Percentiles rank a stretch among this genome's conserved stretches.
Conservation (phyloP, 140 eudicot species). For the Flaveria floridana region DNA sequence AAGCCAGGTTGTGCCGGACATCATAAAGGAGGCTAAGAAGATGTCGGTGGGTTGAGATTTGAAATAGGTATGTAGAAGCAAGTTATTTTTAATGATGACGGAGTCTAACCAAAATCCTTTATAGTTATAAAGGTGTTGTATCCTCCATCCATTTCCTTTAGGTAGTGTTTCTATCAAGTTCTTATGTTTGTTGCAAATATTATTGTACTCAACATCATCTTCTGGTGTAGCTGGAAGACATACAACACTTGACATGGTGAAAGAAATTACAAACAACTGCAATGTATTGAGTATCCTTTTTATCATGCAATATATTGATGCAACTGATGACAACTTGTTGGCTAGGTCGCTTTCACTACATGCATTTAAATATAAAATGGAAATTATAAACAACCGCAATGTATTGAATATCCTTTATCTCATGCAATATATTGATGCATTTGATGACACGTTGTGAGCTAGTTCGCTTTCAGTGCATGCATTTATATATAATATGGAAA, state of each 20-base stretch:
- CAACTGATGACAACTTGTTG: too few species aligned
- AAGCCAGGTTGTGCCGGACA: slow-evolving; percentile 37
- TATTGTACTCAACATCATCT: neutral
- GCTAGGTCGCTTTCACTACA: too few species aligned
- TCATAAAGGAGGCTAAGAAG: slow-evolving; percentile 27
- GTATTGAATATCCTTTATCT: too few species aligned
- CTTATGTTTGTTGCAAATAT: neutral
- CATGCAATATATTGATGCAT: too few species aligned
- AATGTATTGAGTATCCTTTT: neutral
- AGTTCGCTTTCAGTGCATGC: too few species aligned
- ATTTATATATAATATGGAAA: too few species aligned
- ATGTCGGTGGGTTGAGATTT: slow-evolving; percentile 30
- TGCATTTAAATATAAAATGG: too few species aligned
- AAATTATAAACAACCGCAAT: too few species aligned
- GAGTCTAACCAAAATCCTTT: slow-evolving; percentile 17
- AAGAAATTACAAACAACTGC: neutral
- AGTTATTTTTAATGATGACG: neutral
- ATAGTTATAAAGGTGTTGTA: slow-evolving; percentile 1
- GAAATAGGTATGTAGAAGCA: slow-evolving; percentile 34
- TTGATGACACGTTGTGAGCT: too few species aligned
- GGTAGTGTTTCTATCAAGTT: too few species aligned
- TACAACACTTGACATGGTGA: neutral
- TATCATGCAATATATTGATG: neutral
- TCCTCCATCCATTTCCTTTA: slow-evolving; percentile 9
- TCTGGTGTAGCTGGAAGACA: neutral